Conservation (phyloP, 2,329 filamentous ascomycete species). For the Dactylellina haptotyla region DNA sequence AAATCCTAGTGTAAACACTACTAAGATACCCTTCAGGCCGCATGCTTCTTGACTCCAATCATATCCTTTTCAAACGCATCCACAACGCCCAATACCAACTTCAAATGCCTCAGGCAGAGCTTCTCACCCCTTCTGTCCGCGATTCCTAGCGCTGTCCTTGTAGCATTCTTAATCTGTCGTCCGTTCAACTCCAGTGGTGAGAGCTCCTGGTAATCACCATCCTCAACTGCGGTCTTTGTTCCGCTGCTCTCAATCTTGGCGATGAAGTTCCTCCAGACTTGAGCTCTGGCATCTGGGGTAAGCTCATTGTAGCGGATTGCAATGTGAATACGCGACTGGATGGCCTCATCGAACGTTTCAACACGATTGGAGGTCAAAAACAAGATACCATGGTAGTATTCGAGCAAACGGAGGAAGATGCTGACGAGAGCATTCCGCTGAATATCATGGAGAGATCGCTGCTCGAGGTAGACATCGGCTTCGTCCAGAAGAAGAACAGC, state of each 20-base stretch:
- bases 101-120: conserved; percentile 57
- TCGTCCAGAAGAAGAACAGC: conserved; percentile 87
- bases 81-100: conserved; percentile 57
- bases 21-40: background rate
- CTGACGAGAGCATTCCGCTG: conserved; percentile 83
- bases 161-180: conserved; percentile 60
- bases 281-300: conserved; percentile 54
- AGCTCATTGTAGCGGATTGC: conserved; percentile 59
- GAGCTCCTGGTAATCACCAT: conserved; percentile 36
- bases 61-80: conserved; percentile 55
- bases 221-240: conserved; percentile 46
- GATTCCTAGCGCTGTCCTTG: conserved; percentile 59
- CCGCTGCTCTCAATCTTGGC: conserved; percentile 54
- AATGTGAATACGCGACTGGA: conserved; percentile 61
- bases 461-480: conserved; percentile 84
- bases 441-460: conserved; percentile 82
- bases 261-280: conserved; percentile 59
- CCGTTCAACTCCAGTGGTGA: conserved; percentile 58
- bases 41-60: conserved; percentile 8
- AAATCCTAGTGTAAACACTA: too few relatives aligned
- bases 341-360: conserved; percentile 61
- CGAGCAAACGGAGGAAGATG: conserved; percentile 63
- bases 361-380: conserved; percentile 64
- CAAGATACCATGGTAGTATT: conserved; percentile 63
- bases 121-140: conserved; percentile 55